Evolutionary conservation across 2,329 filamentous ascomycete species (phyloP).

Genomic region (Aspergillus niger): DNA sequence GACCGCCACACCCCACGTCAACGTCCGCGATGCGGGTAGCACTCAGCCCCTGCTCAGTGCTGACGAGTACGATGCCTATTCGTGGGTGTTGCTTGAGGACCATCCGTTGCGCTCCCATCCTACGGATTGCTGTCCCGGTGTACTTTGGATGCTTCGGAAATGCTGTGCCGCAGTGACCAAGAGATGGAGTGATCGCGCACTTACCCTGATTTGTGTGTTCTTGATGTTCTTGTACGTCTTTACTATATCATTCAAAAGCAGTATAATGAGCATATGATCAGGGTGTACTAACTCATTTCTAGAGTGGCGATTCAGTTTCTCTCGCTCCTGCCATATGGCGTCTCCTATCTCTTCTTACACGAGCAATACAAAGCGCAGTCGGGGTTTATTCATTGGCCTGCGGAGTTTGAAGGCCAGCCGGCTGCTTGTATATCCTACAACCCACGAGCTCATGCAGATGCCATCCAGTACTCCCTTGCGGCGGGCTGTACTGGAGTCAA

Average conservation of each 20-base stretch:
- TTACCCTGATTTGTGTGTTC: constrained; percentile 28
- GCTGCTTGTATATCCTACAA: constrained; percentile 26
- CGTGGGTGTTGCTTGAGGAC: constrained; percentile 32
- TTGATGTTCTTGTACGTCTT: constrained; percentile 27
- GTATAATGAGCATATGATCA: background rate
- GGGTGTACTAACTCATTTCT: background rate
- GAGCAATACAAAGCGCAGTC: constrained; percentile 8
- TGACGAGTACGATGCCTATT: constrained; percentile 19
- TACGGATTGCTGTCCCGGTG: constrained; percentile 32
- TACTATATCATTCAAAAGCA: too few relatives aligned
- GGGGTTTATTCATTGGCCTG: constrained; percentile 17
- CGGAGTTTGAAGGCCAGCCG: constrained; percentile 15
- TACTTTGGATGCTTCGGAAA: constrained; percentile 22
- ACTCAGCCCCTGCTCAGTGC: constrained; percentile 8
- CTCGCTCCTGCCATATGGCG: constrained; percentile 21
- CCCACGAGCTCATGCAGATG: constrained; percentile 20
- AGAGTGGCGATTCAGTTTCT: constrained; percentile 27
- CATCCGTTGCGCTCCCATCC: constrained; percentile 39
- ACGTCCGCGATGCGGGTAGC: background rate
- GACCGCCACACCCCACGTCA: constrained; percentile 5
- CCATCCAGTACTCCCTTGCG: constrained; percentile 24
- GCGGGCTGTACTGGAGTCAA: constrained; percentile 31
- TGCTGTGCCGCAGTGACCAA: constrained; percentile 18
- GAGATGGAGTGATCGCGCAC: constrained; percentile 25
- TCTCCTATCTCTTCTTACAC: constrained; percentile 19